A percentile compares a stretch with the other conserved stretches of the same genome.
These are phyloP conservation scores for Mycena alexandri DNA, from an alignment of 768 basidiomycete genomes.

Conservation along the genomic window DNA sequence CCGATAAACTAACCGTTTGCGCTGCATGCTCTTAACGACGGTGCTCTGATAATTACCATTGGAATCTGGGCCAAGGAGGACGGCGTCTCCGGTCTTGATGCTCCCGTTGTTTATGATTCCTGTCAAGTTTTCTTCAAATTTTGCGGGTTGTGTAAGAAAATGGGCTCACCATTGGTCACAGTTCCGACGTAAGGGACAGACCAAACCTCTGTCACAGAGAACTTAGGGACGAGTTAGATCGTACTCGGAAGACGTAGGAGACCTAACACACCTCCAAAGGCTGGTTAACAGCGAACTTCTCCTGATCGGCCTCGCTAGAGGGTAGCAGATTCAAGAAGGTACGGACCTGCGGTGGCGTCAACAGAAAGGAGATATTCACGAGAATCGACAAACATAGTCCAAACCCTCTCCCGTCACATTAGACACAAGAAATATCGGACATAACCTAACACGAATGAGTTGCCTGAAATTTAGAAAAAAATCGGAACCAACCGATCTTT, in stretches of 20 bases:
- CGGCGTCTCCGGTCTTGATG: slow-evolving; percentile 82
- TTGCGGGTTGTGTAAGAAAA: not conserved
- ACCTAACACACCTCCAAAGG: slow-evolving; percentile 74
- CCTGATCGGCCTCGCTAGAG: slow-evolving; percentile 85
- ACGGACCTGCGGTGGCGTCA: slow-evolving; percentile 65
- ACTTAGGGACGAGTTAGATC: slow-evolving; percentile 55
- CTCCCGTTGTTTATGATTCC: slow-evolving; percentile 82
- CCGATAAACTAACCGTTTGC: slow-evolving; percentile 74
- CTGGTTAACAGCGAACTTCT: slow-evolving; percentile 84
- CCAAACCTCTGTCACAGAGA: slow-evolving; percentile 89
- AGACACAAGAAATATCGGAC: slow-evolving; percentile 92
- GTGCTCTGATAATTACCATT: slow-evolving; percentile 90
- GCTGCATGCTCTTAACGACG: slow-evolving; percentile 90
- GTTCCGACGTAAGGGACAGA: slow-evolving; percentile 90
- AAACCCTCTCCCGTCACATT: slow-evolving; percentile 97
- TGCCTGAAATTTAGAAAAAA: not conserved
- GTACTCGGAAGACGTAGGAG: slow-evolving; percentile 11
- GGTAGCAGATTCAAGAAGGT: slow-evolving; percentile 93
- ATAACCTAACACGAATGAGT: slow-evolving; percentile 66
- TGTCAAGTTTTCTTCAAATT: not conserved
- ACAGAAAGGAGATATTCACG: slow-evolving; percentile 1
- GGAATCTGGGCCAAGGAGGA: slow-evolving; percentile 91
- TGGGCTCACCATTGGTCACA: slow-evolving; percentile 70
- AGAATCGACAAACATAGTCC: slow-evolving; percentile 65
- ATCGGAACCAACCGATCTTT: slow-evolving; percentile 69